Base-by-base conservation (phyloP, 1,139 yeast genomes). In the Blastobotrys raffinosifermentans region DNA sequence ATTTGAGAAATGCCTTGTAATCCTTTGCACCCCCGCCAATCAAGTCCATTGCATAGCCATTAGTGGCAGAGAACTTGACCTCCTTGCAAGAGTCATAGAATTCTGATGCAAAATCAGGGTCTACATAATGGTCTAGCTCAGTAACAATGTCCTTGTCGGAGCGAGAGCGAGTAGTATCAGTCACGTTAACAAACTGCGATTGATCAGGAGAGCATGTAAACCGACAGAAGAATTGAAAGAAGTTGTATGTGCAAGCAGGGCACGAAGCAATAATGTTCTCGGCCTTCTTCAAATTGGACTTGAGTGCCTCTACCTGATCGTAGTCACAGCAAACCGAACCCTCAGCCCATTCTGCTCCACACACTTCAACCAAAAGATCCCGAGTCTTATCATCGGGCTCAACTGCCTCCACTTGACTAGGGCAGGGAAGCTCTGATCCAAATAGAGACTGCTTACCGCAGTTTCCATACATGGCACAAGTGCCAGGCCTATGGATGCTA, bases 1-100 rank as follows among this genome's bases (percentile, higher is more conserved):
- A 91, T 60, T 86, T 84, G 49, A 91, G 66, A 55, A 91, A 91
- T 37, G 76, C 77, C 30, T 66, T 55, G 55, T 75, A 84, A 52
- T 79, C 75, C 42, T 70, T 72, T 2, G 97, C 97, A 0, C 97
- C 97, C 7, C 98, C 98, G 4, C 98, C 98, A 35, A 91, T 81
- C 35, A 91, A 70, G 56, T 91, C 97, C 96, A 91, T 87, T 6
- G 96, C 97, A 53, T 74, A 84, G 2, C 97, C 96, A 60, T 89
- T 89, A 7, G 97, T 87, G 4, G 96, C 96, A 3, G 91, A 79
- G 57, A 91, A 89, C 61, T 89, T 87, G 57, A 91, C 82, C 46
- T 81, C 77, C 51, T 84, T 83, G 63, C 98, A 91, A 1, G 95
- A 84, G 43, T 87, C 82, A 56, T 67, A 91, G 53, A 89, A 77